Evolutionary conservation across 176 grass and related monocot species (phyloP).

Genomic region (Secale cereale): DNA sequence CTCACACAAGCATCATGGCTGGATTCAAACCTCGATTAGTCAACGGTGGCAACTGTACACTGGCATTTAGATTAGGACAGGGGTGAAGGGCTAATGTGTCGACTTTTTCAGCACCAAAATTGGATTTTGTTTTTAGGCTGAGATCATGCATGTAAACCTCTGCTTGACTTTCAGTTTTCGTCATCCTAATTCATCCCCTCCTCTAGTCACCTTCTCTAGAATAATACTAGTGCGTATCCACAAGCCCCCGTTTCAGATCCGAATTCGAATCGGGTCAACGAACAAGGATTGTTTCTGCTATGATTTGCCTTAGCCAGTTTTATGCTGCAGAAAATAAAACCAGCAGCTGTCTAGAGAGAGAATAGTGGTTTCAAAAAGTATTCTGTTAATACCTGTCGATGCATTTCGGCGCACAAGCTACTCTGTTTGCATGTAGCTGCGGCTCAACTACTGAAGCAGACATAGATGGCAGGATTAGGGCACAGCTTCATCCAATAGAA

Average conservation of each 20-base stretch:
- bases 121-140: neutral
- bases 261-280: neutral
- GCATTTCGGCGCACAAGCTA: neutral
- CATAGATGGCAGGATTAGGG: neutral
- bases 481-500: conserved; percentile 1
- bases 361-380: conserved; percentile 9
- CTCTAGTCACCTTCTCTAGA: neutral
- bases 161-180: neutral
- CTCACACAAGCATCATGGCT: neutral
- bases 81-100: neutral
- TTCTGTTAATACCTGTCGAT: conserved; percentile 8
- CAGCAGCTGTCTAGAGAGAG: neutral
- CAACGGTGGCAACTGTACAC: neutral
- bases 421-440: neutral
- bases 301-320: neutral
- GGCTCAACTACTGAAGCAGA: conserved; percentile 25
- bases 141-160: neutral
- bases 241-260: neutral
- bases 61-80: neutral
- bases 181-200: neutral
- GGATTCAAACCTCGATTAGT: neutral
- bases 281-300: neutral
- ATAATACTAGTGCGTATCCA: neutral
- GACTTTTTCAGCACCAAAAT: neutral
- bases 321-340: neutral